A percentile compares a stretch with the other conserved stretches of the same genome.
Conservation (phyloP, 208 protist genomes). For the Wallacemonas sp. region DNA sequence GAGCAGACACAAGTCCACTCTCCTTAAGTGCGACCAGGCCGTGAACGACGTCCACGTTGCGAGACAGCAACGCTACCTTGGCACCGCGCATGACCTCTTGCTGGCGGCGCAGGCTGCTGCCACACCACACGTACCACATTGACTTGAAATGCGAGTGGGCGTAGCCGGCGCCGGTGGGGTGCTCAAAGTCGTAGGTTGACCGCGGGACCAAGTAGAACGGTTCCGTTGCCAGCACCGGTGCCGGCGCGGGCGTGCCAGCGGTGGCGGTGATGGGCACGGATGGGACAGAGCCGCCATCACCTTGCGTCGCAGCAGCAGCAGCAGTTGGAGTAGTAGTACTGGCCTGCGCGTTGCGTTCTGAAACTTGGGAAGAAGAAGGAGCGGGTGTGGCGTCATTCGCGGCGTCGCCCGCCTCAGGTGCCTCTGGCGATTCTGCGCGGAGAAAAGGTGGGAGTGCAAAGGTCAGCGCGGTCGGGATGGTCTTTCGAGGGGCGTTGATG, state of each 20-base stretch:
- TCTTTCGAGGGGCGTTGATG: slow-evolving; percentile 10
- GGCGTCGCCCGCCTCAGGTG: neutral
- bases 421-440: neutral
- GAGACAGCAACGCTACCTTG: slow-evolving; percentile 22
- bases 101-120: slow-evolving; percentile 26
- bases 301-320: neutral
- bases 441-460: slow-evolving; percentile 41
- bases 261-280: too few relatives aligned
- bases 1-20: slow-evolving; percentile 31
- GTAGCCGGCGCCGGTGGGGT: slow-evolving; percentile 56
- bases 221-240: slow-evolving; percentile 18
- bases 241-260: too few relatives aligned
- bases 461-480: slow-evolving; percentile 12
- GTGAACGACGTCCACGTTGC: slow-evolving; percentile 33
- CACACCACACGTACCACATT: slow-evolving; percentile 76
- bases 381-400: neutral
- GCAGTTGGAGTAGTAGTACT: neutral
- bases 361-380: too few relatives aligned
- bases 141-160: slow-evolving; percentile 77
- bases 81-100: slow-evolving; percentile 51
- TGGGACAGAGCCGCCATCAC: too few relatives aligned
- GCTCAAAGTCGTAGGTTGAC: slow-evolving; percentile 58
- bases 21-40: slow-evolving; percentile 49
- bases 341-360: neutral
- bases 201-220: slow-evolving; percentile 65